Evolutionary conservation across 345 rosid species (phyloP).

Genomic region (Toxicodendron radicans): DNA sequence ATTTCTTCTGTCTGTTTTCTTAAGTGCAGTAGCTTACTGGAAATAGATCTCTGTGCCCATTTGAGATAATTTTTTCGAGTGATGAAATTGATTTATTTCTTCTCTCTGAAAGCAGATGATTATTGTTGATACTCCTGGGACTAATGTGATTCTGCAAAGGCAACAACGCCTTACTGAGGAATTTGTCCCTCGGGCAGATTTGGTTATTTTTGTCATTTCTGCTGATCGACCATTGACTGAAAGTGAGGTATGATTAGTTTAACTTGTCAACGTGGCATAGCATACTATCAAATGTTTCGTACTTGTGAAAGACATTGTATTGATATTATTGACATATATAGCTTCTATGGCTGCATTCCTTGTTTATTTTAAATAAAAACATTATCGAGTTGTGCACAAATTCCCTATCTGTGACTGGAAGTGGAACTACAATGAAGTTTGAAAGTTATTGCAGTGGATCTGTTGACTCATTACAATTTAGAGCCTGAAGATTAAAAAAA

Average conservation of each 20-base stretch:
- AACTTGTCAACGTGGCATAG: slow-evolving; percentile 10
- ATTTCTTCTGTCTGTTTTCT: neutral
- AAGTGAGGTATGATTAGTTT: slow-evolving; percentile 72
- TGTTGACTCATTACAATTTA: neutral
- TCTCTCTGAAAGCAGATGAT: slow-evolving; percentile 60
- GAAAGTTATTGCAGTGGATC: slow-evolving; percentile 2
- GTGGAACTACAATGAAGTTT: neutral
- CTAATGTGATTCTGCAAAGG: slow-evolving; percentile 95
- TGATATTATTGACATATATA: neutral
- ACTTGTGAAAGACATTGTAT: neutral
- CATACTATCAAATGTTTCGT: neutral
- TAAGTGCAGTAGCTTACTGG: slow-evolving; percentile 4
- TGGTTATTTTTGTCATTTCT: slow-evolving; percentile 91
- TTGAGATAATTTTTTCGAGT: slow-evolving; percentile 1
- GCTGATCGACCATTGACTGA: slow-evolving; percentile 96
- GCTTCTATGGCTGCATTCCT: neutral
- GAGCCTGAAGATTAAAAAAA: neutral
- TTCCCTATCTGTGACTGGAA: neutral
- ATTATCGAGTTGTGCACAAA: neutral
- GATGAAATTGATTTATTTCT: slow-evolving; percentile 20
- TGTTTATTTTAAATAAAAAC: slow-evolving; percentile 8
- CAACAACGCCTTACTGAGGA: slow-evolving; percentile 96
- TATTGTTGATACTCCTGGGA: slow-evolving; percentile 93
- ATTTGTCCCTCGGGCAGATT: slow-evolving; percentile 91
- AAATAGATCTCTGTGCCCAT: neutral